Base-by-base conservation (phyloP, 768 basidiomycete genomes). In the Russula earlei region DNA sequence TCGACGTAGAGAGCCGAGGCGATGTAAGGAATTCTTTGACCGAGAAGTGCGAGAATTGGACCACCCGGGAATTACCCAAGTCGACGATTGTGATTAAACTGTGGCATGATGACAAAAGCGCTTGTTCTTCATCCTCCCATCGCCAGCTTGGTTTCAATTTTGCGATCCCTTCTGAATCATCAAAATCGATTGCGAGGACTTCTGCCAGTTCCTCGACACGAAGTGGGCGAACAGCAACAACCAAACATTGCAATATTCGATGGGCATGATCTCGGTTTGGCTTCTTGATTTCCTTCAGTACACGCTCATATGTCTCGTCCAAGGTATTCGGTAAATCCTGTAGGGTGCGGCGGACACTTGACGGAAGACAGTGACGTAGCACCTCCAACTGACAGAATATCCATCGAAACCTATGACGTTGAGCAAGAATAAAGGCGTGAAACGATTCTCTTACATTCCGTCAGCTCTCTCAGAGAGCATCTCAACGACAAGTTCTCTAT, bases 11-110 rank as follows among this genome's bases (percentile, higher is more conserved):
- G 11, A 55, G 46, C 6, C 46, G 38, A 42, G 31, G 1, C 4
- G 46, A 55, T 2, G 46, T 49, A 11, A 55, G 24, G 14, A 41
- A 55, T 11, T 55, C 46, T 25, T 55, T 47, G 12, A 55, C 38
- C 9, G 54, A 41, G 1, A 55, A 31, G 9, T 55, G 54, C 1
- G 54, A 47, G 11, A 55, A 48, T 19, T 55, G 46, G 10, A 44
- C 46, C 0, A 55, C n/a, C 9, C 31, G 54, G 2, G n/a, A 41
- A 42, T 31, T 1, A 6, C 11, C 17, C 1, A 4, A 5, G 24
- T 40, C 2, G 43, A 46, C 36, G 9, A 46, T 38, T 17, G 37
- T 12, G 36, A 54, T 34, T 24, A 48, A 42, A 25, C 38, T 48
- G 11, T 46, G 42, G 34, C 46, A 54, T 20, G 36, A 20, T 0